Evolutionary conservation across 169 alveolate genomes (phyloP).

Genomic region (Amoebophrya sp.): DNA sequence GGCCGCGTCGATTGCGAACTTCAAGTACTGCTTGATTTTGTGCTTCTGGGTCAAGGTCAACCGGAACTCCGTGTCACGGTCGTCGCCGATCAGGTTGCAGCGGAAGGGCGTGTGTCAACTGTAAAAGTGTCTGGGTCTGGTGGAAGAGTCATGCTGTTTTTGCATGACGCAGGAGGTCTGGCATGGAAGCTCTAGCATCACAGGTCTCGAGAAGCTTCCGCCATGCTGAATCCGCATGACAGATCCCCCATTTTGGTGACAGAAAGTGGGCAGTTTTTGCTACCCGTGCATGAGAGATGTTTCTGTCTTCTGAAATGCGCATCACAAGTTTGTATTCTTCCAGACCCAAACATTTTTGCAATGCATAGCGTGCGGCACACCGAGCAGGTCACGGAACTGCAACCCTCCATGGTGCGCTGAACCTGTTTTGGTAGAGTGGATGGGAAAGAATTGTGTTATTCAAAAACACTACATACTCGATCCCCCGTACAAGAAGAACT

Average conservation of each 20-base stretch:
- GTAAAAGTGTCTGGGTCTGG: too few species aligned
- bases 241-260: too few species aligned
- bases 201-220: too few species aligned
- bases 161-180: too few species aligned
- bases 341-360: too few species aligned
- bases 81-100: conserved; percentile 23
- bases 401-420: conserved; percentile 23
- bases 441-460: not conserved
- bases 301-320: too few species aligned
- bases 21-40: not conserved
- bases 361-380: conserved; percentile 20
- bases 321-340: too few species aligned
- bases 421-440: not conserved
- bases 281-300: too few species aligned
- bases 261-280: too few species aligned
- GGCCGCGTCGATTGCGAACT: not conserved
- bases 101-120: conserved; percentile 23
- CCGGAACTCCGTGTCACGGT: conserved; percentile 9
- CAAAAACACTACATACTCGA: not conserved
- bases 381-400: not conserved
- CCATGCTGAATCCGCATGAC: too few species aligned
- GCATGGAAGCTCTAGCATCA: too few species aligned
- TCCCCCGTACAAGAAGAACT: not conserved
- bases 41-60: not conserved
- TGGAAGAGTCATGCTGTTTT: too few species aligned